These are phyloP conservation scores for Heterobasidion occidentale DNA, from an alignment of 1,284 basidiomycete species.

Conservation along the genomic window DNA sequence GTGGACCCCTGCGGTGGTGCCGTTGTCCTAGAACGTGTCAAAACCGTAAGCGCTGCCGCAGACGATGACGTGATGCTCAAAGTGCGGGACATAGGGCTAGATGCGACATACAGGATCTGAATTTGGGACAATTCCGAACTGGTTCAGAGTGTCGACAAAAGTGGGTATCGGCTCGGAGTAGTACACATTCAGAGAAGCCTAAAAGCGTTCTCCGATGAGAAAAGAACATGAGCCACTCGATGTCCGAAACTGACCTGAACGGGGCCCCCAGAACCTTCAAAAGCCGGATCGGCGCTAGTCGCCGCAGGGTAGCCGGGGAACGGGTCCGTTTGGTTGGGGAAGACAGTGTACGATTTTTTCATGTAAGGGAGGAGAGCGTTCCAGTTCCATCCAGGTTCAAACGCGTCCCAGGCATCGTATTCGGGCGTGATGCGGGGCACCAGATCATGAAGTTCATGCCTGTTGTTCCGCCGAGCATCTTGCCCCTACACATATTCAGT, in stretches of 20 bases:
- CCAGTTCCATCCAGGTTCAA: background rate
- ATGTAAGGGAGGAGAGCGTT: background rate
- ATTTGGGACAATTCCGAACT: background rate
- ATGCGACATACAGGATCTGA: background rate
- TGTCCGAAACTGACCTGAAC: background rate
- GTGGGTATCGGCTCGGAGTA: background rate
- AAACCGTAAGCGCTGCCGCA: background rate
- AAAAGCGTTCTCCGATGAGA: background rate
- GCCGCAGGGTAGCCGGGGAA: background rate
- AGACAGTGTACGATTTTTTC: background rate
- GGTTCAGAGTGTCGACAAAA: background rate
- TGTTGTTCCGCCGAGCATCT: background rate
- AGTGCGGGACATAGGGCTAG: background rate
- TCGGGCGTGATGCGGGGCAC: background rate
- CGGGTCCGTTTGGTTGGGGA: background rate
- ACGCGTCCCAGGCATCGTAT: background rate
- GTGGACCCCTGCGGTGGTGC: background rate
- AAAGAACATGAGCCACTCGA: background rate
- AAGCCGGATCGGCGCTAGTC: background rate
- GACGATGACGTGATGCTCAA: no score
- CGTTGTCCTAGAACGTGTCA: background rate
- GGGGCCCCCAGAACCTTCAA: background rate
- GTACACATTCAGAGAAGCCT: background rate
- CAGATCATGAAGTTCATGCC: background rate
- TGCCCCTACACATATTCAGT: background rate